Evolutionary conservation across 257 asterid species (phyloP).

Genomic region (Solanum sejunctum): DNA sequence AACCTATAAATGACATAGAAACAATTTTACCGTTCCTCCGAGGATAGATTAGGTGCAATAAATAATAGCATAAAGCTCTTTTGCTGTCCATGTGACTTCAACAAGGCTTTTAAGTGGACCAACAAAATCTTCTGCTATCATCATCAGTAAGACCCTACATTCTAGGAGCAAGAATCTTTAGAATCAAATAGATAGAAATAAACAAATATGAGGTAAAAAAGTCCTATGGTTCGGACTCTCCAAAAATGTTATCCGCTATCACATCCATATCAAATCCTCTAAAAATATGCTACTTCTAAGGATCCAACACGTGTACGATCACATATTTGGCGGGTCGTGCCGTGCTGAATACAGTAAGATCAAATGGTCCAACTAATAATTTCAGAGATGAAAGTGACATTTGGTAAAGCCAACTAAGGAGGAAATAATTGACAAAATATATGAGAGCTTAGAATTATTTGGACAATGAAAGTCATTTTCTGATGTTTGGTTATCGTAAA

Average conservation of each 20-base stretch:
- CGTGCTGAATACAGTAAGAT: no score
- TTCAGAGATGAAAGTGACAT: background rate
- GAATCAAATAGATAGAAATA: background rate
- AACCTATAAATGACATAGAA: background rate
- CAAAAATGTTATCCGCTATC: background rate
- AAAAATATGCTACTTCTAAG: background rate
- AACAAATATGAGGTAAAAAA: background rate
- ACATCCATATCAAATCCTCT: background rate
- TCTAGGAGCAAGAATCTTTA: slow-evolving; percentile 10
- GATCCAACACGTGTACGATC: background rate
- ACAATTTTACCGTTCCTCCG: background rate
- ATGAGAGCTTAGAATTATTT: background rate
- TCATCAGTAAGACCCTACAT: slow-evolving; percentile 44
- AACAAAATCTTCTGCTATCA: slow-evolving; percentile 33
- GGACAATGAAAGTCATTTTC: background rate
- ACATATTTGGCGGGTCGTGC: background rate
- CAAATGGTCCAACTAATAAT: background rate
- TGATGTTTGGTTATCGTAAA: background rate
- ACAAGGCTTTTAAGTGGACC: slow-evolving; percentile 24
- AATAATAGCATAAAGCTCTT: slow-evolving; percentile 27
- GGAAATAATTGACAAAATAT: background rate
- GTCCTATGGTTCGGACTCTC: background rate
- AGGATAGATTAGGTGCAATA: background rate
- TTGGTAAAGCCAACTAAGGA: background rate
- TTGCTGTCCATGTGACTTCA: slow-evolving; percentile 66